Evolutionary conservation across 2,329 filamentous ascomycete species (phyloP), one percentile per base, ranked within the genome.

Genomic region (Scleromitrula shiraiana): DNA sequence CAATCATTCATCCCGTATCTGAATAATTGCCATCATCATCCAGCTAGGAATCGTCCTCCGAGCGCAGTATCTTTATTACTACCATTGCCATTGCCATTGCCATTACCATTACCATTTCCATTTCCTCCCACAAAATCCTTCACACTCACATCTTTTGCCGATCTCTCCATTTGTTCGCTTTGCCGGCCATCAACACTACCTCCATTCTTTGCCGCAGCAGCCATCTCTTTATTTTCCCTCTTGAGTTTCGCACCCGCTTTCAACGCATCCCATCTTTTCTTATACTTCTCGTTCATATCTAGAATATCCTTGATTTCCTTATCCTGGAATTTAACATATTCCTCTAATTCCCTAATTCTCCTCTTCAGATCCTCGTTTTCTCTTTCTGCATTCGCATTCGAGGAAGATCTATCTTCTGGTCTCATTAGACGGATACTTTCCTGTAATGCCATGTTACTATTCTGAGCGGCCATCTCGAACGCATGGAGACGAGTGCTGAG

Each of bases 391-490:
- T 77, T 75, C 3, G 12, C 41, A 52, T 23, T 55, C 52, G 15
- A n/a, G n/a, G n/a, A 63, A 36, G 27, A 17, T 36, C 19, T 36
- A 40, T 38, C 17, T 8, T 47, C 70, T 1, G 78, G 76, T 12
- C 75, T 70, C 67, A 79, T 76, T 5, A 83, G 65, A n/a, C 79
- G 72, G 63, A 81, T 82, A 57, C 88, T 95, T 64, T 96, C 88
- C 12, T 90, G 87, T 27, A 97, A 76, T 3, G 88, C 88, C 67
- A 90, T 78, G 45, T 85, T 87, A 30, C 85, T 90, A 54, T 83
- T 88, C 67, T 97, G 93, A 0, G 89, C 88, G 59, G 88, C 90
- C 32, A 88, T 83, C 67, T 98, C 91, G 69, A 95, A 98, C 53
- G 89, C 85, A 59, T 93, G 86, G n/a, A 98, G 76, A 0, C 91